Evolutionary conservation across 2,329 filamentous ascomycete genomes (phyloP).

Genomic region (Boeremia exigua): DNA sequence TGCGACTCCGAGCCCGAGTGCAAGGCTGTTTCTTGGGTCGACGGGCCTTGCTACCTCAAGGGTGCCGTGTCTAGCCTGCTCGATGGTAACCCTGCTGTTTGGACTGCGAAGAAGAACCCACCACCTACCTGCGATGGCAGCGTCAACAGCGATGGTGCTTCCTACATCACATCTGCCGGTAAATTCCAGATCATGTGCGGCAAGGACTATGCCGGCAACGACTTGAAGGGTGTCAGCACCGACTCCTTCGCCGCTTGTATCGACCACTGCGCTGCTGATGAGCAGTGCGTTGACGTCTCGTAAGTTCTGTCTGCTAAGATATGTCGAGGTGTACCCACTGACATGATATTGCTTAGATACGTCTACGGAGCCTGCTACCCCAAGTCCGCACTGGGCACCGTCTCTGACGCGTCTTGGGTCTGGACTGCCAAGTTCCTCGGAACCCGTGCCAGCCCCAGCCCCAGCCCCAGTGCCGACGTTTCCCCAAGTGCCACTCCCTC

Average conservation of each 20-base stretch:
- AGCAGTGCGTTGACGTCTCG: slow-evolving; percentile 4
- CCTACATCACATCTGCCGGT: background rate
- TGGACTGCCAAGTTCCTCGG: slow-evolving; percentile 1
- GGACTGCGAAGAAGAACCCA: slow-evolving; percentile 3
- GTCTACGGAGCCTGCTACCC: slow-evolving; percentile 7
- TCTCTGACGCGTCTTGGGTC: background rate
- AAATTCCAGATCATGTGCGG: slow-evolving; percentile 3
- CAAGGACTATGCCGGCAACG: slow-evolving; percentile 1
- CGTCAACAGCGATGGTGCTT: background rate
- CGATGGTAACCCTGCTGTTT: background rate
- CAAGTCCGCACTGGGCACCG: background rate
- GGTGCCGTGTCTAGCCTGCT: background rate
- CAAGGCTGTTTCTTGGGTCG: background rate
- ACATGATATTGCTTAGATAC: background rate
- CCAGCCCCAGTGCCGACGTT: background rate
- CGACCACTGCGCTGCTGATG: background rate
- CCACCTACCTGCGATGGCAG: background rate
- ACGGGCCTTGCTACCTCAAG: slow-evolving; percentile 3
- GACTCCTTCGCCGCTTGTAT: background rate
- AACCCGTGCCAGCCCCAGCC: background rate
- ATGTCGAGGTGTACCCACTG: background rate
- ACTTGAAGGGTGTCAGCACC: background rate
- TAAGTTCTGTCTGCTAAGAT: background rate
- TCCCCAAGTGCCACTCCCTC: background rate
- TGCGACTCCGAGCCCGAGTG: background rate